A percentile compares a stretch with the other conserved stretches of the same genome.
Evolutionary conservation across 768 basidiomycete genomes (phyloP).

Genomic region (Clathrus columnatus): DNA sequence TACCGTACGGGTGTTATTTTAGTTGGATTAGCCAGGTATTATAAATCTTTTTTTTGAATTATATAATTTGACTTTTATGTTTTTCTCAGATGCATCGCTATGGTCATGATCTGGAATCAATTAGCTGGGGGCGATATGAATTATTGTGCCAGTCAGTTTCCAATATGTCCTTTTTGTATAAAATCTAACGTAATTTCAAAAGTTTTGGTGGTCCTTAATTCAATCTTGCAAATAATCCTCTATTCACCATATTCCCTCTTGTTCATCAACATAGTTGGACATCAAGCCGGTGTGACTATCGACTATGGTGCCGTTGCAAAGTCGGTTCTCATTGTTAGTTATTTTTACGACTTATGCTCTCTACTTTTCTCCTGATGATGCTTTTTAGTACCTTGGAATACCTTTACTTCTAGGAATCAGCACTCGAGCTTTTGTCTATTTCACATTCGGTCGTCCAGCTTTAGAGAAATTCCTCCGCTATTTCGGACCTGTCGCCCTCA

Average conservation of each 20-base stretch:
- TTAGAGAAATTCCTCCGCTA: conserved; percentile 56
- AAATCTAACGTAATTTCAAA: background rate
- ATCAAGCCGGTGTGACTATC: conserved; percentile 33
- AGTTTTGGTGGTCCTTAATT: conserved; percentile 71
- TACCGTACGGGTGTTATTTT: conserved; percentile 76
- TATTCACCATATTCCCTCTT: conserved; percentile 68
- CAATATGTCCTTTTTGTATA: background rate
- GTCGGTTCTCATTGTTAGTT: conserved; percentile 61
- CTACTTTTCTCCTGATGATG: background rate
- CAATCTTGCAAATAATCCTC: conserved; percentile 66
- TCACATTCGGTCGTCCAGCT: conserved; percentile 34
- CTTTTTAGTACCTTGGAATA: conserved; percentile 69
- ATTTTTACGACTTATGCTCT: background rate
- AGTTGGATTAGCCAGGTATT: conserved; percentile 68
- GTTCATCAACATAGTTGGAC: conserved; percentile 61
- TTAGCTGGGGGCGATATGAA: conserved; percentile 60
- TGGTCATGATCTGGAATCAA: conserved; percentile 79
- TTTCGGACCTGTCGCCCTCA: conserved; percentile 59
- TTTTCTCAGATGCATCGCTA: conserved; percentile 32
- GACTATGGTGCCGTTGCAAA: conserved; percentile 52
- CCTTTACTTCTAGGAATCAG: conserved; percentile 62
- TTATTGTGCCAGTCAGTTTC: conserved; percentile 47
- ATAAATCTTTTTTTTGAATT: conserved; percentile 23
- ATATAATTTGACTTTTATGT: background rate
- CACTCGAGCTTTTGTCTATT: conserved; percentile 53